Conservation (phyloP, 2,329 filamentous ascomycete species). For the Aspergillus niger region DNA sequence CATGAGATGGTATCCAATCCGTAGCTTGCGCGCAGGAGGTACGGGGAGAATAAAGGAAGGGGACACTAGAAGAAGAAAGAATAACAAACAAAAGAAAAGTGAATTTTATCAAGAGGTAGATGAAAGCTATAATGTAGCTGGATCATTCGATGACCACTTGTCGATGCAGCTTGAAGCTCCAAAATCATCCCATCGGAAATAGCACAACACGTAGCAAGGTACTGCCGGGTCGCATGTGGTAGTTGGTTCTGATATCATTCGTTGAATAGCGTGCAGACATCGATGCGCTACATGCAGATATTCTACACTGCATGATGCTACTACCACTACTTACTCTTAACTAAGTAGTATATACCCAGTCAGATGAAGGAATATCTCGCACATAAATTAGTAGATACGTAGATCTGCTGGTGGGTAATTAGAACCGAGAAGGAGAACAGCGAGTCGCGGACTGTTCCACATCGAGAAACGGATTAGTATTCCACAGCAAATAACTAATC, state of each 20-base stretch:
- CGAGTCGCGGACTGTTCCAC: background rate
- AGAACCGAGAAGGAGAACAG: background rate
- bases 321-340: background rate
- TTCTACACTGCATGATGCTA: background rate
- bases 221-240: background rate
- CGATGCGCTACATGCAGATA: background rate
- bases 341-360: background rate
- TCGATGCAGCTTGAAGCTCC: background rate
- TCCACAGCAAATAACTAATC: background rate
- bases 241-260: conserved; percentile 1
- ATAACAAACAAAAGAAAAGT: background rate
- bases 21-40: conserved; percentile 2
- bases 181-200: background rate
- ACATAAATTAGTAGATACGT: background rate
- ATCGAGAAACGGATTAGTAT: background rate
- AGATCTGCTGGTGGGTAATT: conserved; percentile 3
- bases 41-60: background rate
- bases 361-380: background rate
- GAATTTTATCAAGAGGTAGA: background rate
- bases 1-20: conserved; percentile 20
- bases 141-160: background rate
- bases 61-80: too few relatives aligned
- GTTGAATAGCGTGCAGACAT: background rate
- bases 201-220: background rate
- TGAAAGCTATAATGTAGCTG: background rate